phyloP scores from a whole-genome alignment of 805 yeast genomes.

The Groenewaldozyma salmanticensis region DNA sequence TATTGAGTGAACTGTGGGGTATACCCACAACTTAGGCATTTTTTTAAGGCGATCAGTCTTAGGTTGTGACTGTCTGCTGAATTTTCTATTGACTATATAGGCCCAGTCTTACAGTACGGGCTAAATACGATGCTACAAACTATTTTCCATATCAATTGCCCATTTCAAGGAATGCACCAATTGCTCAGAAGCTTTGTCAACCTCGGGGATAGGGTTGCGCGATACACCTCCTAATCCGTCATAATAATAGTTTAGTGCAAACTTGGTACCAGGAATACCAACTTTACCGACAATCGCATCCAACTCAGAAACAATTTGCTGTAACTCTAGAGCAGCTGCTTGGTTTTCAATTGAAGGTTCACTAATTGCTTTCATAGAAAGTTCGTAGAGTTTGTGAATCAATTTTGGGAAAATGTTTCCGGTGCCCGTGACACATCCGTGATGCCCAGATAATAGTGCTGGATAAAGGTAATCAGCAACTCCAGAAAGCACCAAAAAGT shows the following conservation, averaged over 20 bases:
- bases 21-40: too few species aligned
- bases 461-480: conserved; percentile 44
- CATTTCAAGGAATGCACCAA: background rate
- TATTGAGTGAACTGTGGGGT: too few species aligned
- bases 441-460: conserved; percentile 36
- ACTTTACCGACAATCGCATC: conserved; percentile 25
- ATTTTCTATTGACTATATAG: too few species aligned
- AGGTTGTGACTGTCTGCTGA: too few species aligned
- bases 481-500: conserved; percentile 40
- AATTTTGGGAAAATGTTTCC: conserved; percentile 45
- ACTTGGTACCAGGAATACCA: conserved; percentile 17
- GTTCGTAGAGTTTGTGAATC: conserved; percentile 33
- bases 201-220: conserved; percentile 9
- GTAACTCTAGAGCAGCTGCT: conserved; percentile 36
- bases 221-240: conserved; percentile 12
- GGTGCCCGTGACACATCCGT: conserved; percentile 45
- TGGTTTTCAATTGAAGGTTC: conserved; percentile 33
- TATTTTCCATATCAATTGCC: background rate
- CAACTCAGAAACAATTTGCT: conserved; percentile 35
- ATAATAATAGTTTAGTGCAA: conserved; percentile 10
- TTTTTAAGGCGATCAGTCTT: too few species aligned
- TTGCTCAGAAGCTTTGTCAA: background rate
- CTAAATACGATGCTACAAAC: too few species aligned
- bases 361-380: conserved; percentile 28
- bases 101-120: too few species aligned